Percentiles rank a stretch among this genome's conserved stretches.
phyloP scores from a whole-genome alignment of 2,329 filamentous ascomycete species.

The Cladobotryum protrusum region DNA sequence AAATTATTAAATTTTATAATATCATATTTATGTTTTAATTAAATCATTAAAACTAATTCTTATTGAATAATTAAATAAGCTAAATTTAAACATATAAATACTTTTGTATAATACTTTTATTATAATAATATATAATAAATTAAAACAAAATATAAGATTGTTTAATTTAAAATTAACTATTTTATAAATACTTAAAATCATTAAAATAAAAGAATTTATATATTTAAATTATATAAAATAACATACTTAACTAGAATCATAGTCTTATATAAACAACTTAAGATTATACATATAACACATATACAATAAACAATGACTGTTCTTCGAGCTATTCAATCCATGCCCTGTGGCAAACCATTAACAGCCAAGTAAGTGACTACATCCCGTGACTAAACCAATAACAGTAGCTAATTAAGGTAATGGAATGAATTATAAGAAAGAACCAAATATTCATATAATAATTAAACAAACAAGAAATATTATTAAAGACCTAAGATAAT shows the following conservation, averaged over 20 bases:
- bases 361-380: too few species aligned
- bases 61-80: neutral
- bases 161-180: neutral
- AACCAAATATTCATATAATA: too few species aligned
- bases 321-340: neutral
- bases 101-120: neutral
- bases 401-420: neutral
- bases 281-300: neutral
- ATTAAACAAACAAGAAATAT: neutral
- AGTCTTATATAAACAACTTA: too few species aligned
- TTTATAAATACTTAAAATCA: neutral
- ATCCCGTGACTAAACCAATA: neutral
- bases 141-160: neutral
- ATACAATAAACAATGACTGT: neutral
- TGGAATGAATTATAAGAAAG: neutral
- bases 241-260: neutral
- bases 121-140: neutral
- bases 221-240: neutral
- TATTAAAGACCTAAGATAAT: too few species aligned
- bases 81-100: too few species aligned
- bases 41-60: too few species aligned
- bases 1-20: too few species aligned
- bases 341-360: neutral
- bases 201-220: neutral
- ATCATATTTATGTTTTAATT: neutral